Percentiles rank a stretch among this genome's conserved stretches.
Evolutionary conservation across 768 basidiomycete species (phyloP).

Genomic region (Suillus ampliporus): DNA sequence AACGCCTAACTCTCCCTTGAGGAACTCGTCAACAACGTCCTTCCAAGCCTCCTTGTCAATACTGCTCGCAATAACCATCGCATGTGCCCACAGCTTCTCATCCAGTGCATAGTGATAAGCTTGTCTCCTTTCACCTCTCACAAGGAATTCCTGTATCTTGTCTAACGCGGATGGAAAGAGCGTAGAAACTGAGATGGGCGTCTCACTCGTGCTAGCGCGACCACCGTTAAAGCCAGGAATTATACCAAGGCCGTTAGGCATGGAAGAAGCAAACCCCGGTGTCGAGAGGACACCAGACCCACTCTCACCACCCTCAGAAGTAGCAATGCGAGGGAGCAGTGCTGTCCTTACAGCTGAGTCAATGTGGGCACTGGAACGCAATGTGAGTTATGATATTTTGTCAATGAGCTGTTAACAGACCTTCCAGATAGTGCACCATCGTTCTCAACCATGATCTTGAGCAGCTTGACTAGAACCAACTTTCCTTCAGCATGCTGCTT

Average conservation of each 20-base stretch:
- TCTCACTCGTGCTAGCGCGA: constrained; percentile 44
- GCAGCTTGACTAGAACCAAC: constrained; percentile 70
- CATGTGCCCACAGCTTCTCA: constrained; percentile 93
- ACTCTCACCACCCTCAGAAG: constrained; percentile 28
- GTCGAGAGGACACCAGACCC: constrained; percentile 23
- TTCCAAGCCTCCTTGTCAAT: constrained; percentile 95
- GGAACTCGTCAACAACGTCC: constrained; percentile 85
- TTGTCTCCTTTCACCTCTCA: constrained; percentile 83
- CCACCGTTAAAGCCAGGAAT: constrained; percentile 25
- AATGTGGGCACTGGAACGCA: constrained; percentile 55
- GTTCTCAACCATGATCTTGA: constrained; percentile 85
- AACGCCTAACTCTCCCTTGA: constrained; percentile 72
- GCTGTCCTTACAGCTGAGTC: constrained; percentile 79
- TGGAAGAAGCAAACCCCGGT: constrained; percentile 38
- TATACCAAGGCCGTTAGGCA: constrained; percentile 24
- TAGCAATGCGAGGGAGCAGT: constrained; percentile 63
- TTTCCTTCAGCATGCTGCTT: constrained; percentile 75
- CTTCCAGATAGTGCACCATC: constrained; percentile 88
- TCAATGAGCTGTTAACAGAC: constrained; percentile 47
- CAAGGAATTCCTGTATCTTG: constrained; percentile 77
- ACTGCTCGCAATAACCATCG: constrained; percentile 91
- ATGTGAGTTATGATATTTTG: constrained; percentile 21
- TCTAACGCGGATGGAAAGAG: constrained; percentile 71
- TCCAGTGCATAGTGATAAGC: constrained; percentile 91
- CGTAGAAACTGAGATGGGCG: constrained; percentile 60